Percentiles rank a stretch among this genome's conserved stretches.
These are phyloP conservation scores for Pyrenula aspistea DNA, from an alignment of 495 filamentous ascomycete species.

Conservation along the genomic window DNA sequence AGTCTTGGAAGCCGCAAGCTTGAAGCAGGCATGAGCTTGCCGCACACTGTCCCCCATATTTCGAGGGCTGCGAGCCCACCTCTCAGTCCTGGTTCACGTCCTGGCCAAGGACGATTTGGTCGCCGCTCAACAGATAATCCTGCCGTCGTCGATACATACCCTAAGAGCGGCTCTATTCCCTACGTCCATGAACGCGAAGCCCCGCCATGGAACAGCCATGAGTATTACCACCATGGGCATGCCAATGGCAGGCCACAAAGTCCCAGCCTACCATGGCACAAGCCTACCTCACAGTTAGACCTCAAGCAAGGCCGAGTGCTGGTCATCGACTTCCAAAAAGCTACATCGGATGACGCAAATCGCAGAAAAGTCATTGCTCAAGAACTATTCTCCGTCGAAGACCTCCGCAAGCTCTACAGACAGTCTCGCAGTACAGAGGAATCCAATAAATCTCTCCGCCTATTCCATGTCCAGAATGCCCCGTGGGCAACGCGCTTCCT, in stretches of 20 bases:
- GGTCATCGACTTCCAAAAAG: conserved; percentile 25
- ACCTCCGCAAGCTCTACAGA: conserved; percentile 27
- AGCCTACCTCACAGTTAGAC: conserved; percentile 18
- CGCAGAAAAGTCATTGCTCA: conserved; percentile 29
- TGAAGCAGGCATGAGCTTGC: no score
- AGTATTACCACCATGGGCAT: background rate
- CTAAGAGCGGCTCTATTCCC: background rate
- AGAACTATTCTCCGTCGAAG: conserved; percentile 31
- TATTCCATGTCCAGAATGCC: conserved; percentile 47
- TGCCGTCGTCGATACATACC: background rate
- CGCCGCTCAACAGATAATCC: background rate
- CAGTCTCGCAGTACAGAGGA: conserved; percentile 15
- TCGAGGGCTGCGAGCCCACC: no score
- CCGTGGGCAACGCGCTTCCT: conserved; percentile 36
- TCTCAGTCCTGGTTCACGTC: background rate
- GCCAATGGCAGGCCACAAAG: conserved; percentile 8
- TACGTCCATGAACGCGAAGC: background rate
- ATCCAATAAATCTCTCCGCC: conserved; percentile 21
- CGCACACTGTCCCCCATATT: no score
- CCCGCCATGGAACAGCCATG: background rate
- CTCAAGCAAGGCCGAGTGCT: conserved; percentile 18
- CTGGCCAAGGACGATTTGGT: background rate
- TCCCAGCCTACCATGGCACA: conserved; percentile 28
- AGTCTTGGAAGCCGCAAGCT: no score
- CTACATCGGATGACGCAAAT: conserved; percentile 8